These are phyloP conservation scores for Debaryomyces hansenii DNA, from an alignment of 805 yeast species.

Conservation along the genomic window DNA sequence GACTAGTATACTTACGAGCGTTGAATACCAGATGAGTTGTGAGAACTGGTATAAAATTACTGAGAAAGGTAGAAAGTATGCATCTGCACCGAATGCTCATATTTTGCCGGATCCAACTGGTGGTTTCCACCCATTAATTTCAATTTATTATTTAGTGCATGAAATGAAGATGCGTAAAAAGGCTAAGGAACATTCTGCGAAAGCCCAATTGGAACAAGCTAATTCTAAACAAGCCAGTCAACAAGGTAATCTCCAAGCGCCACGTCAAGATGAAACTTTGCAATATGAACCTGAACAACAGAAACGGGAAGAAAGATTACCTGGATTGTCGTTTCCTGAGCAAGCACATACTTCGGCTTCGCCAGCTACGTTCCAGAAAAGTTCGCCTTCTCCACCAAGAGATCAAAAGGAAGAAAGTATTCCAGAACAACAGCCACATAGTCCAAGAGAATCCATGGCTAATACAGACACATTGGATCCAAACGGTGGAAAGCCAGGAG, in stretches of 20 bases:
- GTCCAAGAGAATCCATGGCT: conserved; percentile 21
- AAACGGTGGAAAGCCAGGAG: conserved; percentile 22
- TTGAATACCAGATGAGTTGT: conserved; percentile 62
- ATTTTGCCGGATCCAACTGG: conserved; percentile 72
- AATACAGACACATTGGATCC: conserved; percentile 34
- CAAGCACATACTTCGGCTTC: conserved; percentile 38
- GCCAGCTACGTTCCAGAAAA: conserved; percentile 14
- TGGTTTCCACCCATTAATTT: conserved; percentile 84
- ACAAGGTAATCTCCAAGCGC: not conserved
- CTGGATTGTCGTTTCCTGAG: conserved; percentile 32
- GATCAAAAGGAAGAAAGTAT: conserved; percentile 10
- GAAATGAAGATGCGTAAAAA: conserved; percentile 77
- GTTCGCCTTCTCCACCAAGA: conserved; percentile 11
- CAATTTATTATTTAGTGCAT: conserved; percentile 81
- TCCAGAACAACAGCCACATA: conserved; percentile 28
- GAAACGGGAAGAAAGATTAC: conserved; percentile 10
- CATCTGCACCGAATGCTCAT: conserved; percentile 32
- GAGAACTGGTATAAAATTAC: conserved; percentile 58
- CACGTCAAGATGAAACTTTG: not conserved
- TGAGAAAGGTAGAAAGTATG: conserved; percentile 38
- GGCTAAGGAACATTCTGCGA: conserved; percentile 53
- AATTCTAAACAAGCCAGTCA: not conserved
- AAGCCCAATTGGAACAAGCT: conserved; percentile 23
- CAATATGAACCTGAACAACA: conserved; percentile 2
- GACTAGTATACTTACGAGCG: conserved; percentile 56